Base-by-base conservation (phyloP, 139 green algal genomes). In the Coccomyxa sp. region DNA sequence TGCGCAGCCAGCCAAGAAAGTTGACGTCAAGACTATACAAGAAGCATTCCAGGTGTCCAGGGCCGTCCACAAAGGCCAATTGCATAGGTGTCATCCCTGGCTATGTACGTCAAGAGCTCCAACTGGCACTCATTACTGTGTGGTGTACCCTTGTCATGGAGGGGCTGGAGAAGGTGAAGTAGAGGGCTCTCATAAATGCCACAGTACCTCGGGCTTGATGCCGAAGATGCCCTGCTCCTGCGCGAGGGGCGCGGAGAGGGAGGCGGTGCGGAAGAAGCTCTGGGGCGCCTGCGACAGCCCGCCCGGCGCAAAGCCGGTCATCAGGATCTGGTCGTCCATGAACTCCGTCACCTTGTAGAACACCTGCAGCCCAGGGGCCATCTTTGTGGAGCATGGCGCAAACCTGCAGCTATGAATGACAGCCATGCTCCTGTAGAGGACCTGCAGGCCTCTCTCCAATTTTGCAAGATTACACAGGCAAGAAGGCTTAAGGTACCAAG, bases 251-350 rank as follows among this genome's bases (percentile, higher is more conserved):
- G 38, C 44, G 5, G 84, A 81, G 64, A 89, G 74, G 70, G 78
- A 88, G 24, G 16, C 77, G 29, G 72, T 76, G 34, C 71, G 37
- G 64, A 39, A 81, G 5, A 68, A 24, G 31, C 3, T 35, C 71
- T 50, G 9, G 40, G 55, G 81, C 72, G 9, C 85, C 87, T 80
- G 82, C 81, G 85, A 86, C 34, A 97, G 85, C 1, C 92, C 93
- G 0, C 92, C 92, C 9, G 82, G 68, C 0, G 93, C 93, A 73
- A 89, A 86, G 37, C 84, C 90, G 2, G 85, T 87, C 39, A 97
- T 33, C 68, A 97, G 70, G 27, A 97, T 79, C 86, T 97, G 93
- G 50, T 97, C 94, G 24, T 93, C 89, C 81, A 94, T 84, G 39
- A 93, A 93, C 71, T 92, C 79, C 4, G 92, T 95, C 29, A 39